Conservation (phyloP, 495 filamentous ascomycete genomes). For the Penicillium silybi region DNA sequence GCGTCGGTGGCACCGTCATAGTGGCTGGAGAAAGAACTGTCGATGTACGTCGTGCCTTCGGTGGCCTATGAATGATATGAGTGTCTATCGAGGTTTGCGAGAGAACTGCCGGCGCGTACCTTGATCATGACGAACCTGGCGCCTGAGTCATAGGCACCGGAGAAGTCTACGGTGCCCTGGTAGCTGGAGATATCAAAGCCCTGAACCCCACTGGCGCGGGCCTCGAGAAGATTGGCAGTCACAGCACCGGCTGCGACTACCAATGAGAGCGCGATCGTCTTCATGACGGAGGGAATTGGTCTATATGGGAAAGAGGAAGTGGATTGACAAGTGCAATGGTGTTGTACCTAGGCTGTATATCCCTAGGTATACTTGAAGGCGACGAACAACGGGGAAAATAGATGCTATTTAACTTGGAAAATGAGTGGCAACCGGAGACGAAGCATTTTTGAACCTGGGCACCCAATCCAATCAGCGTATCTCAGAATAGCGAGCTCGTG, state of each 20-base stretch:
- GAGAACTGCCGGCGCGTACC: conserved; percentile 23
- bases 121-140: conserved; percentile 71
- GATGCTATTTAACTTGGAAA: conserved; percentile 5
- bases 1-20: conserved; percentile 52
- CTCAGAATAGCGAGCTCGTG: conserved; percentile 13
- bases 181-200: conserved; percentile 66
- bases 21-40: conserved; percentile 51
- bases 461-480: conserved; percentile 36
- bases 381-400: no score
- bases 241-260: conserved; percentile 14
- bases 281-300: conserved; percentile 8
- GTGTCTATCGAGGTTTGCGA: background rate
- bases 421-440: no score
- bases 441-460: no score
- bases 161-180: conserved; percentile 55
- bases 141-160: conserved; percentile 49
- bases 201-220: conserved; percentile 45
- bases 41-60: conserved; percentile 52
- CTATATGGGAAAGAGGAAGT: background rate
- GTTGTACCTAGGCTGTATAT: no score
- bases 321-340: no score
- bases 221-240: conserved; percentile 22
- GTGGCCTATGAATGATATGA: conserved; percentile 46
- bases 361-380: no score
- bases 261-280: conserved; percentile 8